These are phyloP conservation scores for Vitis vinifera DNA, from an alignment of 164 flowering plant species.

Conservation along the genomic window ASM3070453v1 NC_081809.1:17634501-17635000, in stretches of 20 bases:
- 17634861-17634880: no score
- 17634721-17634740: constrained; percentile 71
- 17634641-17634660: neutral
- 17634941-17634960: no score
- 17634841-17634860: neutral
- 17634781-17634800: constrained; percentile 77
- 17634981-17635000: no score
- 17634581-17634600: constrained; percentile 97
- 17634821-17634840: constrained; percentile 16
- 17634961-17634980: no score
- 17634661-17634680: constrained; percentile 31
- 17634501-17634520: constrained; percentile 80
- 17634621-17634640: neutral
- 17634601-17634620: constrained; percentile 40
- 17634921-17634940: no score
- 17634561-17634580: constrained; percentile 72
- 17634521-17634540: constrained; percentile 93
- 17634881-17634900: neutral
- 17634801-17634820: constrained; percentile 37
- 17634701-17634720: constrained; percentile 95
- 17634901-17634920: constrained; percentile 1
- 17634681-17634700: constrained; percentile 50
- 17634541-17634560: constrained; percentile 66
- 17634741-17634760: constrained; percentile 76
- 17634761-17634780: constrained; percentile 97